These are phyloP conservation scores for Fusarium camptoceras DNA, from an alignment of 2,329 filamentous ascomycete genomes.

Conservation along the genomic window DNA sequence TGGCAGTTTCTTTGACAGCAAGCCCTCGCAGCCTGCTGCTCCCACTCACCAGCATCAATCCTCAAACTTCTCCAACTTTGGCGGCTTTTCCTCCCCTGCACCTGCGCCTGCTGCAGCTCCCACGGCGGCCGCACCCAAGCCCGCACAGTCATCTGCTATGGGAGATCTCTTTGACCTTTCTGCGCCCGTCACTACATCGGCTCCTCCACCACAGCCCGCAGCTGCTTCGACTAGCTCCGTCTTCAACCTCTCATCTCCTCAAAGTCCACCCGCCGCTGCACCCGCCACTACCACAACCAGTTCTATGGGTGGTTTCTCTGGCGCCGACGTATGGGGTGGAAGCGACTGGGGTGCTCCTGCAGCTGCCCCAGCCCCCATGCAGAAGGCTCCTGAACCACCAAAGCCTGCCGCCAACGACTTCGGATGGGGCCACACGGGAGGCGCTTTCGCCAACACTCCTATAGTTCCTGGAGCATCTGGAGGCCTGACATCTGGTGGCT, in stretches of 20 bases:
- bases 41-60: constrained; percentile 63
- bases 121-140: constrained; percentile 55
- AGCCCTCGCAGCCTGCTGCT: constrained; percentile 69
- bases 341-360: constrained; percentile 84
- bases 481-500: constrained; percentile 62
- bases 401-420: constrained; percentile 69
- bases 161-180: constrained; percentile 87
- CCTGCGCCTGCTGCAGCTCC: constrained; percentile 51
- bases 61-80: constrained; percentile 72
- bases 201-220: constrained; percentile 55
- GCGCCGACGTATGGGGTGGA: constrained; percentile 83
- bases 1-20: constrained; percentile 85
- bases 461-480: constrained; percentile 69
- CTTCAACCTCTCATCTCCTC: constrained; percentile 80
- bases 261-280: constrained; percentile 58
- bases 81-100: constrained; percentile 66
- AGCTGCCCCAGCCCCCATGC: constrained; percentile 60
- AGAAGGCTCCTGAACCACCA: constrained; percentile 70
- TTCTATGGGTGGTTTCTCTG: constrained; percentile 57
- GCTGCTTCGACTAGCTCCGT: constrained; percentile 69
- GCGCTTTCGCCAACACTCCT: constrained; percentile 67
- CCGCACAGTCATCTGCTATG: constrained; percentile 67
- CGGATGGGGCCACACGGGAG: constrained; percentile 63
- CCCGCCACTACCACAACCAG: constrained; percentile 56
- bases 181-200: constrained; percentile 61